Evolutionary conservation across 208 protist species (phyloP), one percentile per base, ranked within the genome.

Genomic region (Acanthamoeba lenticulata): DNA sequence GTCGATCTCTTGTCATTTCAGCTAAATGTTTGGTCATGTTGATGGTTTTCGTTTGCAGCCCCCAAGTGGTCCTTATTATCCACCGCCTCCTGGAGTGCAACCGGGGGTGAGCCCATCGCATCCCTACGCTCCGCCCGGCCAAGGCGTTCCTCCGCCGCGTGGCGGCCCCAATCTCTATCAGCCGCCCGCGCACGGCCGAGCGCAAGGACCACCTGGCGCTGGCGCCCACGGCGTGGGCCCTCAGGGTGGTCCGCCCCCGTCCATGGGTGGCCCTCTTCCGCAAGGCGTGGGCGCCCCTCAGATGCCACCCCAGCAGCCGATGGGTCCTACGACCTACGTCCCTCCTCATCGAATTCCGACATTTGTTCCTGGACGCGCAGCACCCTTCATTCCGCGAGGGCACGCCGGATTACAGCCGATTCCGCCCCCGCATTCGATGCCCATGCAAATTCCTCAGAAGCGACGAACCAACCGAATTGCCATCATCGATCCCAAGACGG

Each of bases 361-460:
- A 52, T 83, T 52, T n/a, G 72, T 83, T 2, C 36, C 72, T 49
- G 72, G 40, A 15, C 40, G 72, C 21, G 40, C 38, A 27, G 52
- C 52, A 2, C 72, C 72, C 24, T 83, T 49, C 72, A 83, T 83
- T 17, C 72, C 72, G 42, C 72, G 72, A 17, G 72, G 72, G 3
- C 72, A 32, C 7, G 34, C 62, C n/a, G 72, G 72, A 45, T 29
- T 83, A 40, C 72, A 83, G 38, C 72, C 5, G 36, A 83, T 83
- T 9, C 72, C 72, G 72, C 62, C 62, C 34, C 72, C 72, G 34
- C 72, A 83, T 49, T 83, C 72, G 40, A 83, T 83, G 72, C 72
- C 72, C 27, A 72, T 72, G 32, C 62, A 72, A 36, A 72, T 72
- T 29, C 62, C 62, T 5, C 62, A 72, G 34, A 72, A 72, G 40